These are phyloP conservation scores for Coniosporium apollinis DNA, from an alignment of 495 filamentous ascomycete genomes.

Conservation along the genomic window DNA sequence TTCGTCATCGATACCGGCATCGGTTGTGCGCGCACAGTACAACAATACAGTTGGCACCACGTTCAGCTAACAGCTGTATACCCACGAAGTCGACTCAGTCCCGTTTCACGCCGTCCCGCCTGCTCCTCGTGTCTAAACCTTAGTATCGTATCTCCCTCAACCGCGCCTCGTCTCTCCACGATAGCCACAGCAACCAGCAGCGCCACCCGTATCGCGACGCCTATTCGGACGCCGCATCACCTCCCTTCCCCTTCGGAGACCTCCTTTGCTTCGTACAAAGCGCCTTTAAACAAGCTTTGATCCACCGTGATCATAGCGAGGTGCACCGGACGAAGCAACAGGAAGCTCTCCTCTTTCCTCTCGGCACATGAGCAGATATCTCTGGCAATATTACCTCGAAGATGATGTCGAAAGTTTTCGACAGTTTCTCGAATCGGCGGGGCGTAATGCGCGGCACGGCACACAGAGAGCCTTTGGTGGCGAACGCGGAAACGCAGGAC, in stretches of 20 bases:
- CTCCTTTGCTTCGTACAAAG: conserved; percentile 18
- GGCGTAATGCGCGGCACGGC: conserved; percentile 29
- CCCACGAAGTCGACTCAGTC: too few relatives aligned
- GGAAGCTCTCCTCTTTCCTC: conserved; percentile 31
- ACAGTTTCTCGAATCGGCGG: conserved; percentile 55
- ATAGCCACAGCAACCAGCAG: background rate
- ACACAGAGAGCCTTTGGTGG: conserved; percentile 23
- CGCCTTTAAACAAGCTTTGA: conserved; percentile 74
- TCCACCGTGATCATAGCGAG: conserved; percentile 71
- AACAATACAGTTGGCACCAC: too few relatives aligned
- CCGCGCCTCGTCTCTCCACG: background rate
- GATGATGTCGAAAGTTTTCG: conserved; percentile 89
- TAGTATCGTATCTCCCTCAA: background rate
- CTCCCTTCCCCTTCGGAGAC: conserved; percentile 9
- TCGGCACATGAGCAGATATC: conserved; percentile 82
- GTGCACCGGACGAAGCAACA: conserved; percentile 50
- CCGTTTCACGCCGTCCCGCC: too few relatives aligned
- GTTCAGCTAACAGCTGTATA: too few relatives aligned
- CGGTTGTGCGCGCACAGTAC: too few relatives aligned
- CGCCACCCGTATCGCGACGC: background rate
- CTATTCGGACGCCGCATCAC: background rate
- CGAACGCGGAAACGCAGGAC: conserved; percentile 19
- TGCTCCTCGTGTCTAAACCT: too few relatives aligned
- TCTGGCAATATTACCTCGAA: conserved; percentile 91
- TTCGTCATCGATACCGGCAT: too few relatives aligned